A percentile compares a stretch with the other conserved stretches of the same genome.
Conservation (phyloP, 2,329 filamentous ascomycete species). For the Diaporthe helianthi region DNA sequence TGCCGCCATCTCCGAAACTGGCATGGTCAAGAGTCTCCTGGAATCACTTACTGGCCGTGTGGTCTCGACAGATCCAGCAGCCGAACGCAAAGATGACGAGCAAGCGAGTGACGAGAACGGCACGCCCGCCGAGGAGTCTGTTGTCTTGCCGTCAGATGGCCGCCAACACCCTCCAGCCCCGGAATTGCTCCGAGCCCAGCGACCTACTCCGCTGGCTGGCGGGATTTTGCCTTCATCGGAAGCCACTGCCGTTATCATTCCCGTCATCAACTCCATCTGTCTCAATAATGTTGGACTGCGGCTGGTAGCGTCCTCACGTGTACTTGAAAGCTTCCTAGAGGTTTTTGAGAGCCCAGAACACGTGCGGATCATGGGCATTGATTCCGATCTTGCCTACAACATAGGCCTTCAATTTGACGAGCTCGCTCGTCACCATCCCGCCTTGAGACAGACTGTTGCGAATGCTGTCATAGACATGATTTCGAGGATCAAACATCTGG, state of each 20-base stretch:
- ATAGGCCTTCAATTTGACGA: conserved; percentile 92
- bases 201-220: conserved; percentile 59
- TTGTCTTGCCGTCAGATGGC: conserved; percentile 47
- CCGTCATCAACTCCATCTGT: conserved; percentile 91
- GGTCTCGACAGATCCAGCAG: conserved; percentile 47
- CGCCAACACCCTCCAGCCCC: conserved; percentile 61
- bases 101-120: conserved; percentile 43
- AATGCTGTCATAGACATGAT: conserved; percentile 91
- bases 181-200: conserved; percentile 55
- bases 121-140: conserved; percentile 47
- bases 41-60: conserved; percentile 74
- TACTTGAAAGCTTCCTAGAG: conserved; percentile 87
- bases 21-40: conserved; percentile 84
- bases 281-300: conserved; percentile 87
- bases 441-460: conserved; percentile 79
- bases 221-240: conserved; percentile 89
- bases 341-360: conserved; percentile 96
- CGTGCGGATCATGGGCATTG: conserved; percentile 81
- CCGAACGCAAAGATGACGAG: conserved; percentile 36
- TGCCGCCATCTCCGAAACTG: conserved; percentile 91
- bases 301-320: conserved; percentile 82
- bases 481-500: conserved; percentile 77
- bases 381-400: conserved; percentile 71
- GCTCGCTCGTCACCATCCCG: conserved; percentile 89
- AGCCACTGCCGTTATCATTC: conserved; percentile 84